A percentile compares a stretch with the other conserved stretches of the same genome.
Evolutionary conservation across 768 basidiomycete species (phyloP).

Genomic region (Solioccasus polychromus): DNA sequence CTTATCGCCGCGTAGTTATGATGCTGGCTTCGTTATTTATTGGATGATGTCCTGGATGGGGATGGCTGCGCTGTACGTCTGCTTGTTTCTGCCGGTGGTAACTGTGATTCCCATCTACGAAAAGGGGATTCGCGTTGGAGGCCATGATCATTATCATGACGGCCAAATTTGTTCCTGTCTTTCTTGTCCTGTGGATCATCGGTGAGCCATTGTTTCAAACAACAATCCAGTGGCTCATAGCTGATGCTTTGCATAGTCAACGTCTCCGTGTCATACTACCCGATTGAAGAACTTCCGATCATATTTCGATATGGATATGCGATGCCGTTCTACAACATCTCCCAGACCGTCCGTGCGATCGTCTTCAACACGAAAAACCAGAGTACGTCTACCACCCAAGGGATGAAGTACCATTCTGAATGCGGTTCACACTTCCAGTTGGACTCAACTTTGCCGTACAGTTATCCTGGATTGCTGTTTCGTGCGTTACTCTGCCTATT

Average conservation of each 20-base stretch:
- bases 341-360: constrained; percentile 55
- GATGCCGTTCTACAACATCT: constrained; percentile 70
- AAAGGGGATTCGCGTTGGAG: constrained; percentile 61
- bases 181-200: constrained; percentile 66
- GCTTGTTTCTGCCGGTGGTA: too few relatives aligned
- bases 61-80: constrained; percentile 54
- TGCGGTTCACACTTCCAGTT: constrained; percentile 35
- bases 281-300: constrained; percentile 54
- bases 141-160: constrained; percentile 57
- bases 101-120: constrained; percentile 3
- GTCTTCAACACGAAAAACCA: constrained; percentile 65
- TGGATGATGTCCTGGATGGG: constrained; percentile 64
- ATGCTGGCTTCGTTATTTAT: constrained; percentile 57
- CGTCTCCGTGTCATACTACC: constrained; percentile 54
- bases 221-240: neutral
- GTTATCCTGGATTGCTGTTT: constrained; percentile 53
- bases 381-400: constrained; percentile 36
- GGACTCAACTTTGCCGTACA: constrained; percentile 62
- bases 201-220: constrained; percentile 27
- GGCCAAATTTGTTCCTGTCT: constrained; percentile 49
- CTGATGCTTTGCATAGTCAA: constrained; percentile 39
- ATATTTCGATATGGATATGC: constrained; percentile 68
- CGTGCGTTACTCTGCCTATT: constrained; percentile 49
- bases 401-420: neutral
- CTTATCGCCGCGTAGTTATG: constrained; percentile 34